A percentile compares a stretch with the other conserved stretches of the same genome.
phyloP scores from a whole-genome alignment of 2,329 filamentous ascomycete genomes.

The Plenodomus tracheiphilus region DNA sequence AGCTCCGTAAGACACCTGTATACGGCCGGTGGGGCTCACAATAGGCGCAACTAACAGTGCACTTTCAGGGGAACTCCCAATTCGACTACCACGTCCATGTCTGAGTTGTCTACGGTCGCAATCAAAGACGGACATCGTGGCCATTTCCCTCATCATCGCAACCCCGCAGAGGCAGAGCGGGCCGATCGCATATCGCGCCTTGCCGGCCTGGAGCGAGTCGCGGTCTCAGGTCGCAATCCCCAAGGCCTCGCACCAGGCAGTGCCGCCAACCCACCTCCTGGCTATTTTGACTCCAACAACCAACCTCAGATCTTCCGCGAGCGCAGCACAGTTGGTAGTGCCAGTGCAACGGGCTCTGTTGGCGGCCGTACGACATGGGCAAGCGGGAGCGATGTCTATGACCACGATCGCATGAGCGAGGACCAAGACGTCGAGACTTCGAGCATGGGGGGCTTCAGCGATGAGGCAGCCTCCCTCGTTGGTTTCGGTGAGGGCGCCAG shows the following conservation, averaged over 20 bases:
- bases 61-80: conserved; percentile 82
- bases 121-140: conserved; percentile 97
- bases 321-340: conserved; percentile 86
- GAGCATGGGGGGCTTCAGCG: conserved; percentile 78
- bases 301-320: conserved; percentile 66
- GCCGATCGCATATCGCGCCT: conserved; percentile 94
- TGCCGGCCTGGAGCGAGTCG: conserved; percentile 85
- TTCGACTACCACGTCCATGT: conserved; percentile 88
- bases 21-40: conserved; percentile 7
- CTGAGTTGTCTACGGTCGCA: conserved; percentile 86
- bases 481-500: conserved; percentile 88
- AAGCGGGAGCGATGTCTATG: conserved; percentile 62
- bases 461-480: conserved; percentile 83
- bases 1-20: conserved; percentile 68
- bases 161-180: conserved; percentile 85
- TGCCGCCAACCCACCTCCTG: conserved; percentile 45
- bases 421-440: conserved; percentile 63
- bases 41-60: conserved; percentile 16
- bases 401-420: conserved; percentile 73
- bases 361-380: conserved; percentile 71
- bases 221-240: conserved; percentile 66
- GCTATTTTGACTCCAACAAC: conserved; percentile 83
- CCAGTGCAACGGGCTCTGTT: conserved; percentile 81
- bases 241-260: conserved; percentile 53
- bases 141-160: conserved; percentile 65